Conservation (phyloP, 441 rosid species). For the Pelargonium cotyledonis region DNA sequence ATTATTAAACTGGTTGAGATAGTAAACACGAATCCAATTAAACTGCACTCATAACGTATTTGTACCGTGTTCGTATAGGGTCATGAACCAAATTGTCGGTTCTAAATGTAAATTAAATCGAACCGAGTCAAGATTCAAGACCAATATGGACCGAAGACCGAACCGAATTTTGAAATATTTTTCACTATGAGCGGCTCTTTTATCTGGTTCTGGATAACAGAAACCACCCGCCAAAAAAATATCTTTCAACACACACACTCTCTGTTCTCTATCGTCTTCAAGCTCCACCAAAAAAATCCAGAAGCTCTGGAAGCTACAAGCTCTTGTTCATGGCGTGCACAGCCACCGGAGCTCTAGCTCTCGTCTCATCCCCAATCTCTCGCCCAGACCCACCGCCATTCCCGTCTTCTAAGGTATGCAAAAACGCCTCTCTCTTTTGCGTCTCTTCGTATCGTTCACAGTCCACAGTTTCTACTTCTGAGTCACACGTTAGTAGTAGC, state of each 20-base stretch:
- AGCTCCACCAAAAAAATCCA: not conserved
- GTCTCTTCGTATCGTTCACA: not conserved
- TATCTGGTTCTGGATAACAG: not conserved
- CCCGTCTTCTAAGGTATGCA: not conserved
- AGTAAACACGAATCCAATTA: no score
- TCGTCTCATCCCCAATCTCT: not conserved
- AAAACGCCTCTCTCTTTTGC: not conserved
- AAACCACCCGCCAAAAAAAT: not conserved
- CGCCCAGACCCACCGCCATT: not conserved
- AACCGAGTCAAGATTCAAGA: no score
- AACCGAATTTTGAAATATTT: no score
- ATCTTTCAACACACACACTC: no score
- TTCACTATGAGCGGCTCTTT: no score
- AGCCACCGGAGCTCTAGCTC: not conserved
- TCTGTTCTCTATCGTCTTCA: not conserved
- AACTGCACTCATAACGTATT: no score
- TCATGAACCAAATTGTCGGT: no score
- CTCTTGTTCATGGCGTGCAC: not conserved
- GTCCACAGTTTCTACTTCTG: not conserved
- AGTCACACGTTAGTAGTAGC: constrained; percentile 20
- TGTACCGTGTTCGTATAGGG: no score
- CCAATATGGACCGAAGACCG: no score
- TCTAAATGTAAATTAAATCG: no score
- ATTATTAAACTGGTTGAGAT: no score
- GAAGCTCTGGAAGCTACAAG: not conserved